A percentile compares a stretch with the other conserved stretches of the same genome.
Evolutionary conservation across 1,284 basidiomycete species (phyloP).

Genomic region (Porodaedalea pini): DNA sequence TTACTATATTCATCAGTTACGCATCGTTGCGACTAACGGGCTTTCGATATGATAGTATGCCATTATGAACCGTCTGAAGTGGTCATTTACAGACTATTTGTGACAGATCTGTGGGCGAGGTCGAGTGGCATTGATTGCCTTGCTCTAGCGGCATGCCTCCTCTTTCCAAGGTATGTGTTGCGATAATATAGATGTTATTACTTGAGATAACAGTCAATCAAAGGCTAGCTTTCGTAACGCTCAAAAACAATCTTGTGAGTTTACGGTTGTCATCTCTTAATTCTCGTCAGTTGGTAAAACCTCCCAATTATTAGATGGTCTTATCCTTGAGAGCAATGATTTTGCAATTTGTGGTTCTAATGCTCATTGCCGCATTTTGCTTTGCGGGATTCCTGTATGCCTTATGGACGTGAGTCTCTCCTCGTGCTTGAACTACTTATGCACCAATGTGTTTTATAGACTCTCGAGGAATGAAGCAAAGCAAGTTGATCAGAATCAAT

Average conservation of each 20-base stretch:
- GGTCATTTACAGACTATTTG: background rate
- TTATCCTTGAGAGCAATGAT: slow-evolving; percentile 79
- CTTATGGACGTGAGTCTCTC: slow-evolving; percentile 73
- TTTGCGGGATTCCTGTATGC: slow-evolving; percentile 90
- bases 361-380: slow-evolving; percentile 87
- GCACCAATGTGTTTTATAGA: slow-evolving; percentile 33
- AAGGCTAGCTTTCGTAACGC: slow-evolving; percentile 82
- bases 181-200: background rate
- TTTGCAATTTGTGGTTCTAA: slow-evolving; percentile 70
- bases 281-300: background rate
- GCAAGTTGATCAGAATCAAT: slow-evolving; percentile 36
- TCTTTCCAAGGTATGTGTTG: slow-evolving; percentile 71
- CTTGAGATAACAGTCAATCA: background rate
- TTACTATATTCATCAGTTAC: slow-evolving; percentile 77
- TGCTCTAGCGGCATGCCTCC: slow-evolving; percentile 75
- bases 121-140: slow-evolving; percentile 69
- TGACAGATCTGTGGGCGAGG: slow-evolving; percentile 56
- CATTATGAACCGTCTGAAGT: background rate
- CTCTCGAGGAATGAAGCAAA: slow-evolving; percentile 54
- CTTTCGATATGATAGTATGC: slow-evolving; percentile 55
- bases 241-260: slow-evolving; percentile 74
- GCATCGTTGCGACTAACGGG: slow-evolving; percentile 71
- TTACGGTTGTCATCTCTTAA: background rate
- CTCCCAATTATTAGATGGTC: slow-evolving; percentile 57
- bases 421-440: slow-evolving; percentile 5